A percentile compares a stretch with the other conserved stretches of the same genome.
These are phyloP conservation scores for Scheffersomyces parashehatae DNA, from an alignment of 1,139 yeast genomes.

Conservation along the genomic window DNA sequence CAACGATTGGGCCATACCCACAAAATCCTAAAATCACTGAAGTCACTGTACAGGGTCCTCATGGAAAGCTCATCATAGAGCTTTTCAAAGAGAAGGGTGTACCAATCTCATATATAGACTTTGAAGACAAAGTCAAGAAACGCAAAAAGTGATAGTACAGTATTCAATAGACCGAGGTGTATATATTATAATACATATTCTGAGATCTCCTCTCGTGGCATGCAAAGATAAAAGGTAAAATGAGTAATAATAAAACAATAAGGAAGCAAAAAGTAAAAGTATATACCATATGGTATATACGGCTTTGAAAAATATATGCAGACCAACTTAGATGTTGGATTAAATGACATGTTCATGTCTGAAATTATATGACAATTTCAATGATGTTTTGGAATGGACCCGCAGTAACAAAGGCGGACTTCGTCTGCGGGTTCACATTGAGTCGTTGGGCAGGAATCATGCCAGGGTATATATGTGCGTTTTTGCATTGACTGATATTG, in stretches of 20 bases:
- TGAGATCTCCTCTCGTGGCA: background rate
- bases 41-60: constrained; percentile 90
- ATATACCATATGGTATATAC: background rate
- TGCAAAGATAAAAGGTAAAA: background rate
- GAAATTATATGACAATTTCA: constrained; percentile 46
- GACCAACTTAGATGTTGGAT: too few relatives aligned
- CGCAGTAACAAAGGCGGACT: constrained; percentile 59
- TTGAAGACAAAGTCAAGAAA: constrained; percentile 63
- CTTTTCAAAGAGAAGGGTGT: constrained; percentile 67
- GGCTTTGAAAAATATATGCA: too few relatives aligned
- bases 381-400: constrained; percentile 55
- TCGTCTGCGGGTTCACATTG: constrained; percentile 50
- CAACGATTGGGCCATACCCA: constrained; percentile 62
- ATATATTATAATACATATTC: background rate
- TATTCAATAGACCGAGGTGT: background rate
- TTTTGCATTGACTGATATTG: constrained; percentile 69
- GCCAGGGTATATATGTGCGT: constrained; percentile 60
- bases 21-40: constrained; percentile 60
- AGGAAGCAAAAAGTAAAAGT: background rate
- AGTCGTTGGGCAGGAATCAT: constrained; percentile 56
- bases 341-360: too few relatives aligned
- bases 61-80: constrained; percentile 60
- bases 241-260: constrained; percentile 4
- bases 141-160: constrained; percentile 42
- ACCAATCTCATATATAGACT: constrained; percentile 58